phyloP scores from a whole-genome alignment of 148 eudicot species.

The Persicaria tinctoria region DNA sequence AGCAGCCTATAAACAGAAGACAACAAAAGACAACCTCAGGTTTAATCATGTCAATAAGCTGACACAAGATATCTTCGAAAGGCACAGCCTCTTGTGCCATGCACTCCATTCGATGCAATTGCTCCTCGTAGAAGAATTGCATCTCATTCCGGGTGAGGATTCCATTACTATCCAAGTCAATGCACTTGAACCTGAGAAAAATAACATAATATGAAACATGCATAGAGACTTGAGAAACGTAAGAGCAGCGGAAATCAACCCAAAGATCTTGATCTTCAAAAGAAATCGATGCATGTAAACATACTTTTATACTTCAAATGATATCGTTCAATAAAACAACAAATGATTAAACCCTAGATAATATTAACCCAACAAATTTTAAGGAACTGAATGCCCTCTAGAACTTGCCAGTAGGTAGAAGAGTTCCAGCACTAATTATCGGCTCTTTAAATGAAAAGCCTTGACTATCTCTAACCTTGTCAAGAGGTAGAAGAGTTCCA shows the following conservation, averaged over 20 bases:
- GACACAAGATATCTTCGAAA: conserved; percentile 96
- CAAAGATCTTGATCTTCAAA: not conserved
- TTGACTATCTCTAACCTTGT: not conserved
- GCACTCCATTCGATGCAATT: conserved; percentile 98
- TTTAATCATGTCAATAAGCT: conserved; percentile 84
- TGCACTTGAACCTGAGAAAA: conserved; percentile 80
- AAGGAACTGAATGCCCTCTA: not conserved
- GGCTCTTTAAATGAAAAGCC: not conserved
- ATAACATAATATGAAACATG: not conserved
- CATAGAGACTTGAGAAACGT: not conserved
- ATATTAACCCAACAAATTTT: not conserved
- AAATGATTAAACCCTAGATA: not conserved
- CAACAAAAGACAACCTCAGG: conserved; percentile 73
- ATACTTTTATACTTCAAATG: not conserved
- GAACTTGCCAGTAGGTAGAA: not conserved
- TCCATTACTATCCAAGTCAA: conserved; percentile 92
- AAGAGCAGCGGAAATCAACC: not conserved
- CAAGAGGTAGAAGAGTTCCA: not conserved
- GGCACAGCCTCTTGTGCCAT: conserved; percentile 98
- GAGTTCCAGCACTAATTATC: not conserved
- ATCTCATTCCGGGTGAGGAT: conserved; percentile 77
- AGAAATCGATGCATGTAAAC: not conserved
- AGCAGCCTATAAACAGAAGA: conserved; percentile 2
- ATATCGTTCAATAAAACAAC: not conserved
- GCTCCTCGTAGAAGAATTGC: conserved; percentile 97